Percentiles rank a stretch among this genome's conserved stretches.
These are phyloP conservation scores for Ascochyta rabiei DNA, from an alignment of 2,329 filamentous ascomycete genomes.

Conservation along the genomic window DNA sequence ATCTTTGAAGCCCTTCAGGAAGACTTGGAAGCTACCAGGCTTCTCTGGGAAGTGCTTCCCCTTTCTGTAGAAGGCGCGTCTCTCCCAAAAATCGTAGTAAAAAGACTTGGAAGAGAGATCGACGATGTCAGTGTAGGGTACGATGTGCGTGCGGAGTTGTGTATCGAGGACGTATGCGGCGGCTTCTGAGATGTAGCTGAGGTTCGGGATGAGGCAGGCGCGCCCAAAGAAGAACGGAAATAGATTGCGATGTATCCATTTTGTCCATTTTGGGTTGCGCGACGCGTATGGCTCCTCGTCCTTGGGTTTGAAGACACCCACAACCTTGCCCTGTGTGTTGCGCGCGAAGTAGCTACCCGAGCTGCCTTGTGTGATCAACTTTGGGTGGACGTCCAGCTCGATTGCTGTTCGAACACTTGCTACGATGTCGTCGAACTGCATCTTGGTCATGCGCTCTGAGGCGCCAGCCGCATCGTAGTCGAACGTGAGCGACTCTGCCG, in stretches of 20 bases:
- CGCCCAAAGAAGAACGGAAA: conserved; percentile 97
- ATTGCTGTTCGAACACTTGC: conserved; percentile 92
- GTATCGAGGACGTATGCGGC: conserved; percentile 94
- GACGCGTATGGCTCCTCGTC: conserved; percentile 98
- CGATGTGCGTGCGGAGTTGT: conserved; percentile 86
- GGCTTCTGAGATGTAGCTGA: conserved; percentile 97
- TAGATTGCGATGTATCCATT: conserved; percentile 97
- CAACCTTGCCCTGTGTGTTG: conserved; percentile 88
- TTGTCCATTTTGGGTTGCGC: conserved; percentile 98
- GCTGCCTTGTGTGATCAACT: conserved; percentile 95
- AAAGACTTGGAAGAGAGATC: conserved; percentile 95
- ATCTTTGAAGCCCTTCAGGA: conserved; percentile 95
- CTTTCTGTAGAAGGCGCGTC: conserved; percentile 84
- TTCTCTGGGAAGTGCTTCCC: conserved; percentile 88
- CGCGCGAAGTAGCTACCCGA: conserved; percentile 98
- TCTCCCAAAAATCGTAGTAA: conserved; percentile 97
- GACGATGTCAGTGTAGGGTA: conserved; percentile 96
- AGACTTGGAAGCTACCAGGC: conserved; percentile 95
- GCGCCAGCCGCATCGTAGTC: conserved; percentile 55
- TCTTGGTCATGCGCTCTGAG: conserved; percentile 73
- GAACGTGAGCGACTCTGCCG: conserved; percentile 72
- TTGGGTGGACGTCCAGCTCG: conserved; percentile 87
- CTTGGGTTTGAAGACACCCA: conserved; percentile 98
- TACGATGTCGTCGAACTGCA: conserved; percentile 85
- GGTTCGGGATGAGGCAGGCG: conserved; percentile 93